Base-by-base conservation (phyloP, 176 grass and related monocot genomes). In the Pontederia paniculata region DNA sequence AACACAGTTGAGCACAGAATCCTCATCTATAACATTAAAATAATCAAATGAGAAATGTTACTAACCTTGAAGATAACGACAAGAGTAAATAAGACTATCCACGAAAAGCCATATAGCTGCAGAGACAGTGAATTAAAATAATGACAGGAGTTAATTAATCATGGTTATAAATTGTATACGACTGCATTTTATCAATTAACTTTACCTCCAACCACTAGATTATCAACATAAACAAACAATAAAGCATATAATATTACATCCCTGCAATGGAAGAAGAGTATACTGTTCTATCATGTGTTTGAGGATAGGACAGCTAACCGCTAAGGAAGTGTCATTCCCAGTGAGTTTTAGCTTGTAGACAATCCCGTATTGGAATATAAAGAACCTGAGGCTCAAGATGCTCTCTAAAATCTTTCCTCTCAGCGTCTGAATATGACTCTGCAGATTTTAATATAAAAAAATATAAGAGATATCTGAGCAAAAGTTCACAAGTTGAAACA, bases 31-130 rank as follows among this genome's bases (percentile, higher is more conserved):
- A 63, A 21, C 14, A 62, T 62, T 17, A 50, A 56, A 52, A 21
- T 21, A 19, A 17, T 8, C 19, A 60, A 71, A 9, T 1, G 44
- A 8, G 17, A 21, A n/a, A 46, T 76, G 41, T 50, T 67, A 52
- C 64, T 69, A 63, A 90, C 91, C 91, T 97, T 97, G 59, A 88
- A 97, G 48, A 97, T 71, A 46, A 80, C 58, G 17, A 97, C 83
- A 60, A 87, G 78, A 45, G 78, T 62, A 71, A 97, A 18, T 52
- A 97, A 83, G 50, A 78, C 80, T 73, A 84, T 75, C 91, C 91
- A 97, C 23, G 91, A 97, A 73, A 84, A 97, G 50, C 91, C 91
- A 62, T 97, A 97, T 49, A 90, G 59, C 91, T 97, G 83, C 42
- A 47, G 53, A 45, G 22, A 57, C 70, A 76, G 53, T 42, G 12